phyloP scores from a whole-genome alignment of 176 grass and related monocot species.

The Triticum dicoccoides region DNA sequence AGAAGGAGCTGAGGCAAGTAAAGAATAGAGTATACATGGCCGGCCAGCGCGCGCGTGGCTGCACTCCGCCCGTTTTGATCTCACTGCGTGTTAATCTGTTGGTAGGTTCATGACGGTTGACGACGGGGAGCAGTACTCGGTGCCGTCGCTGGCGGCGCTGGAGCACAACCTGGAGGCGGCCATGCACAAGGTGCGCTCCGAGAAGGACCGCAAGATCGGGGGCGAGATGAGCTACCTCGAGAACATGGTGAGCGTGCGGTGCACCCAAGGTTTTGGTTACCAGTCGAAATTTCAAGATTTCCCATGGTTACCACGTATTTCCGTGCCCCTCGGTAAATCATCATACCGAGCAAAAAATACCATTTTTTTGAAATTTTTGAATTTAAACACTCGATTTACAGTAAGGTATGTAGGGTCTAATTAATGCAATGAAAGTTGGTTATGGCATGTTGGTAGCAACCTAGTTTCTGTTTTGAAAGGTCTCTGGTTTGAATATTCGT shows the following conservation, averaged over 20 bases:
- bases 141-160: conserved; percentile 66
- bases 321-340: too few relatives aligned
- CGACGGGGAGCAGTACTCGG: conserved; percentile 57
- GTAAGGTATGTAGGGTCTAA: too few relatives aligned
- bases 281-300: too few relatives aligned
- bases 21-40: neutral
- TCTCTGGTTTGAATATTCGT: too few relatives aligned
- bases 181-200: conserved; percentile 66
- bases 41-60: neutral
- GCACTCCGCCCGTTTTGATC: neutral
- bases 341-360: too few relatives aligned
- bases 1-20: conserved; percentile 70
- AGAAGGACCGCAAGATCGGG: conserved; percentile 83
- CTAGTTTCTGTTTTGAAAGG: too few relatives aligned
- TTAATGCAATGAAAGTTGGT: too few relatives aligned
- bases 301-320: too few relatives aligned
- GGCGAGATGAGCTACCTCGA: conserved; percentile 69
- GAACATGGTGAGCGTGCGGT: conserved; percentile 39
- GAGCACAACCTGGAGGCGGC: conserved; percentile 78
- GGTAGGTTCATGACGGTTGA: conserved; percentile 76
- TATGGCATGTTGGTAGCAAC: too few relatives aligned
- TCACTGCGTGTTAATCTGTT: neutral
- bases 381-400: too few relatives aligned
- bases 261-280: too few relatives aligned
- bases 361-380: too few relatives aligned